Conservation (phyloP, 345 rosid genomes). For the Eucalyptus curtisii region DNA sequence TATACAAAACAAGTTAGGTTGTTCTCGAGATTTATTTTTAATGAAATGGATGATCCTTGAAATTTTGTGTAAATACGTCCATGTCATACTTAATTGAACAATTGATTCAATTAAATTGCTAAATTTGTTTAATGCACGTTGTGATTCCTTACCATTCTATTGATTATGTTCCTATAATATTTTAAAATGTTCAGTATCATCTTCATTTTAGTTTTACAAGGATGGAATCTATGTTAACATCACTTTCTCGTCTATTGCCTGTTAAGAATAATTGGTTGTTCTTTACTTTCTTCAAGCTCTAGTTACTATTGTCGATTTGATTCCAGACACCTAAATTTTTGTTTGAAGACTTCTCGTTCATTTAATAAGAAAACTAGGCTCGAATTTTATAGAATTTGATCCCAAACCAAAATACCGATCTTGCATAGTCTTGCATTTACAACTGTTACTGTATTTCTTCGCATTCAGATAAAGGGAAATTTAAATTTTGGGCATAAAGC, state of each 20-base stretch:
- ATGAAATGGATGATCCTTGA: background rate
- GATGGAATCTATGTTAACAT: background rate
- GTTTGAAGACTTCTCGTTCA: background rate
- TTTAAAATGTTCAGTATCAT: background rate
- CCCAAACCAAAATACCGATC: background rate
- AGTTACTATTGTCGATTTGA: no score
- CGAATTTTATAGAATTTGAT: rapidly evolving
- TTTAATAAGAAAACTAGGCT: background rate
- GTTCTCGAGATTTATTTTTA: background rate
- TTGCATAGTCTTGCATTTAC: background rate
- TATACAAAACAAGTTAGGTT: background rate
- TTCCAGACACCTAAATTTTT: rapidly evolving
- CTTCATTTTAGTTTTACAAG: background rate
- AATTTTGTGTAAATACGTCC: background rate
- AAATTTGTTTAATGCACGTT: background rate
- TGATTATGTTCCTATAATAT: background rate
- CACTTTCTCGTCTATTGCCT: rapidly evolving
- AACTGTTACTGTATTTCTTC: no score
- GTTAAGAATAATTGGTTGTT: background rate
- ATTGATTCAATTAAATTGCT: background rate
- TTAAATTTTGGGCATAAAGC: no score
- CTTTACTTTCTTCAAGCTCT: background rate
- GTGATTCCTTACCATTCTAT: background rate
- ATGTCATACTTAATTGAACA: background rate
- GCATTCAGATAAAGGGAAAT: no score